Evolutionary conservation across 2,329 filamentous ascomycete species (phyloP), one percentile per base, ranked within the genome.

Genomic region (Cladosporium sp.): DNA sequence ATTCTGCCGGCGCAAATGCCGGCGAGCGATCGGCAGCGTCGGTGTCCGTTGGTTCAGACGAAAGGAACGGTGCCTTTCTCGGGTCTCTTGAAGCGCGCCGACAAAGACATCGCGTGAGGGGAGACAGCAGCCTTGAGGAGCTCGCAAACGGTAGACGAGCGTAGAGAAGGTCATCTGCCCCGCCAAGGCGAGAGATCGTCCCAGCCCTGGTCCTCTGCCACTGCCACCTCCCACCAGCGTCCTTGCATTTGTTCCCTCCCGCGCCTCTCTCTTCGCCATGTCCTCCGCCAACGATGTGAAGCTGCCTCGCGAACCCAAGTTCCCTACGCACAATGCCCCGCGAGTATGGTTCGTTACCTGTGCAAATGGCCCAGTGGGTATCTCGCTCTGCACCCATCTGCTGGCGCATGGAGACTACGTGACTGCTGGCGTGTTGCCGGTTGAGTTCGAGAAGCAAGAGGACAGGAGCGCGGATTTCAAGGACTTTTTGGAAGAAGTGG

Each of bases 311-410:
- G 69, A 71, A 44, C 81, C 81, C 52, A 85, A 85, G 67, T 88
- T 88, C 70, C 87, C 87, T 50, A 80, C 82, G 33, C 86, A 88
- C 77, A 83, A 84, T 74, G 84, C 83, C 59, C 93, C 93, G 60
- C 89, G 94, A 74, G 92, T 94, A 73, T 98, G 95, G 95, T 89
- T 99, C 75, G 82, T 99, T 70, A 97, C 93, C 12, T 90, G 91
- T 66, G 91, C 92, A 37, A 86, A 94, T 67, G 94, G 92, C 40
- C 92, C 94, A 14, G 86, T 97, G 69, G 90, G 90, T 63, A 90
- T 97, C 67, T 90, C 91, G 55, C 85, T 97, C 66, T 91, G 92
- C 63, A 88, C 90, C 64, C 87, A 92, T 72, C 84, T 96, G 52
- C 88, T 98, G 57, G 87, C 88, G n/a, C 93, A 97, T 78, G 94